Percentiles rank a stretch among this genome's conserved stretches.
phyloP scores from a whole-genome alignment of 441 rosid genomes.

The Manihot esculenta region DNA sequence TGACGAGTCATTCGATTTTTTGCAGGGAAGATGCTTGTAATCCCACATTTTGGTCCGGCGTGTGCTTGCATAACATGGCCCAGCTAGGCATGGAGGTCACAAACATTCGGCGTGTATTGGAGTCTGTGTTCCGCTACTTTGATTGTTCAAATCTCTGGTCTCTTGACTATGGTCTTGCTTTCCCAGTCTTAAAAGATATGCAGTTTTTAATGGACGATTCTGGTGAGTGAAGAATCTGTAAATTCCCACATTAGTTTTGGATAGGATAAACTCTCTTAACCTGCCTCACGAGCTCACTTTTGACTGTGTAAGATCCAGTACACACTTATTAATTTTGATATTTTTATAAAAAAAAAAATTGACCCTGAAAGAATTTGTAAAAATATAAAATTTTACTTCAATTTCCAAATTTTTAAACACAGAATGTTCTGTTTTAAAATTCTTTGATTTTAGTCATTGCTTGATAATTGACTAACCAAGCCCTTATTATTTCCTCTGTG shows the following conservation, averaged over 20 bases:
- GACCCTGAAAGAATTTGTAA: too few relatives aligned
- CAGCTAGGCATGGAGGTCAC: conserved; percentile 90
- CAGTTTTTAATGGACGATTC: conserved; percentile 76
- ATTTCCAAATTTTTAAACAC: conserved; percentile 8
- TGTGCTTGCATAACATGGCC: conserved; percentile 91
- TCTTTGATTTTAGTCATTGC: conserved; percentile 8
- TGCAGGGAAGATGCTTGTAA: conserved; percentile 73
- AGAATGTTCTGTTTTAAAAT: conserved; percentile 12
- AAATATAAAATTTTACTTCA: not conserved
- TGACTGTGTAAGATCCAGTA: too few relatives aligned
- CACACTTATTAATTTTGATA: too few relatives aligned
- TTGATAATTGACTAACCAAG: conserved; percentile 19
- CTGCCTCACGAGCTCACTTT: too few relatives aligned
- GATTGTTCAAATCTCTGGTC: conserved; percentile 75
- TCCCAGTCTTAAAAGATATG: conserved; percentile 76
- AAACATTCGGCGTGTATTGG: conserved; percentile 78
- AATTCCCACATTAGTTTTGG: not conserved
- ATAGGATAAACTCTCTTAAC: too few relatives aligned
- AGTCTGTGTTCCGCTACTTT: conserved; percentile 82
- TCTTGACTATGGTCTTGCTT: conserved; percentile 68
- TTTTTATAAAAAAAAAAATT: too few relatives aligned
- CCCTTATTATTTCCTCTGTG: conserved; percentile 22
- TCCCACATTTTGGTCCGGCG: conserved; percentile 90
- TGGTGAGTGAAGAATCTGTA: conserved; percentile 39
- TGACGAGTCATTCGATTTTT: too few relatives aligned